A percentile compares a stretch with the other conserved stretches of the same genome.
phyloP scores from a whole-genome alignment of 371 early-diverging fungal species.

The Mortierella sp. region DNA sequence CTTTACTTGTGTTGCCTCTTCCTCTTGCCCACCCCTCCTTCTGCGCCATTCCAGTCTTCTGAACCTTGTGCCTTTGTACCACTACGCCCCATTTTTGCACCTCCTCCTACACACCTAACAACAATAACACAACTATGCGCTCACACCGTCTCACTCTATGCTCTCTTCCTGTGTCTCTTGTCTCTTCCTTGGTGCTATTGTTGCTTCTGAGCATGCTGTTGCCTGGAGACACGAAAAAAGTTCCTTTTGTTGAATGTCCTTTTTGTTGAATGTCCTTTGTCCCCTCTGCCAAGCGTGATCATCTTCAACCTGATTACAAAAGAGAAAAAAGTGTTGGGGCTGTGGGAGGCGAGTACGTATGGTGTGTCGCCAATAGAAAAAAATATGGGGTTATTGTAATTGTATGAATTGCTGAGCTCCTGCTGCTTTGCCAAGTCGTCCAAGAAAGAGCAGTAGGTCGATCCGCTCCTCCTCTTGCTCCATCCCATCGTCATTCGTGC shows the following conservation, averaged over 20 bases:
- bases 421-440: not conserved
- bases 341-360: not conserved
- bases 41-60: not conserved
- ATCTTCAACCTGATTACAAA: slow-evolving; percentile 5
- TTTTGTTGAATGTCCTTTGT: not conserved
- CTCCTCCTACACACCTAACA: not conserved
- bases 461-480: not conserved
- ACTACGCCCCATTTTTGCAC: not conserved
- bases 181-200: not conserved
- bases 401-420: too few species aligned
- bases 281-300: not conserved
- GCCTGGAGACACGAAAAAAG: not conserved
- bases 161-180: not conserved
- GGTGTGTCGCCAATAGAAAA: slow-evolving; percentile 10
- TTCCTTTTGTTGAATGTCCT: not conserved
- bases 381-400: slow-evolving; percentile 3
- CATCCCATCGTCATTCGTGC: not conserved
- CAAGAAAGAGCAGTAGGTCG: not conserved
- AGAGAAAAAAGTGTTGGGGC: slow-evolving; percentile 11
- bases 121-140: not conserved
- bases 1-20: not conserved
- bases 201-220: not conserved
- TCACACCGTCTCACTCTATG: not conserved
- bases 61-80: not conserved
- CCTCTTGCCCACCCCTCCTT: not conserved